Base-by-base conservation (phyloP, 441 rosid genomes). In the Capsella rubella region DNA sequence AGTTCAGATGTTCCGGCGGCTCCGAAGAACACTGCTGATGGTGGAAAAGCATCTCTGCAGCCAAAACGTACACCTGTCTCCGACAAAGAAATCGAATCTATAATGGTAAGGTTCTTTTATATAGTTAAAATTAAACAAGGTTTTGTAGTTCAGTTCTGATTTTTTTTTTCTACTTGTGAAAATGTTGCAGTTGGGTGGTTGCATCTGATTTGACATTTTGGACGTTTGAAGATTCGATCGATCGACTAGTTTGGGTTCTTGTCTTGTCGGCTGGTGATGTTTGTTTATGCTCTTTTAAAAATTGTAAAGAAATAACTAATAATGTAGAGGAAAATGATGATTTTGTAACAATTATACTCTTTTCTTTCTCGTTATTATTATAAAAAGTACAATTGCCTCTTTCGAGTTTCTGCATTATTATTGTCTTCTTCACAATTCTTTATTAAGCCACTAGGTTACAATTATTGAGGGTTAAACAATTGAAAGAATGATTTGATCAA, bases 31-130 rank as follows among this genome's bases (percentile, higher is more conserved):
- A 76, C 75, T 69, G 91, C 90, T 5, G 84, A 78, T 39, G 97
- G 97, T 64, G 98, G 97, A 65, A 83, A 85, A 79, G 98, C 98
- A 71, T 87, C 98, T 18, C 90, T 90, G 69, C 91, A 89, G 87
- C 95, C 98, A 1, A 87, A 86, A 72, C 93, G 98, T 4, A 93
- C 95, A 3, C 95, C 97, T 31, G 92, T 93, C 76, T 79, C 95
- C 1, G 91, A 90, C 61, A 86, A 76, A 75, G 97, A 93, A 80
- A 93, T 89, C 25, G 97, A 93, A 71, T 87, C 95, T 55, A 80
- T 90, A 64, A 75, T 84, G 92, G 98, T 90, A 37, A 82, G 82
- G 39, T 7, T 12, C 15, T 39, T 3, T 46, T 6, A 8, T 14
- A 6, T 34, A 56, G 0, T 6, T n/a, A 0, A 0, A 6, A 0